These are phyloP conservation scores for Ceratocystis harringtonii DNA, from an alignment of 2,329 filamentous ascomycete genomes.

Conservation along the genomic window DNA sequence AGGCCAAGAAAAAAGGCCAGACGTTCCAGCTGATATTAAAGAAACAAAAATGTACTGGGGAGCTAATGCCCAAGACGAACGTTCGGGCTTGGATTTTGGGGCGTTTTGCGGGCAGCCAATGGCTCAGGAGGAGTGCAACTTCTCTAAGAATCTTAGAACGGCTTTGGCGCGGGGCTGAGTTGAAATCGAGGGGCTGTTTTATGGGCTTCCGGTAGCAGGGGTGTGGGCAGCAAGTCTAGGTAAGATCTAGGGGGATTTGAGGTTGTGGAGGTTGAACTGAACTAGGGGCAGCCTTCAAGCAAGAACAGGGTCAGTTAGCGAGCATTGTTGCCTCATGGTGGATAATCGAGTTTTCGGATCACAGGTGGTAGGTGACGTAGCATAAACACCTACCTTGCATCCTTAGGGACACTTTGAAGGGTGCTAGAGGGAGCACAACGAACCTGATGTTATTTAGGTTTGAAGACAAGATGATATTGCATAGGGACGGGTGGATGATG, in stretches of 20 bases:
- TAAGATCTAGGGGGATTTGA: background rate
- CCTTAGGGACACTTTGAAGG: background rate
- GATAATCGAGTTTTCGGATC: background rate
- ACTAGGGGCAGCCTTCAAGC: conserved; percentile 1
- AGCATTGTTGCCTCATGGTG: background rate
- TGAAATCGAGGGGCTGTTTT: conserved; percentile 16
- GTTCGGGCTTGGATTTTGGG: conserved; percentile 2
- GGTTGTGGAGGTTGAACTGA: background rate
- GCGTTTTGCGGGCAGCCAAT: conserved; percentile 1
- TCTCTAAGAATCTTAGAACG: background rate
- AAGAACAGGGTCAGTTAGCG: conserved; percentile 8
- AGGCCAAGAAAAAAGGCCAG: conserved; percentile 3
- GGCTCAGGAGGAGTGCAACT: conserved; percentile 4
- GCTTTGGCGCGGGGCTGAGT: conserved; percentile 17
- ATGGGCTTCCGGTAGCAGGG: conserved; percentile 6
- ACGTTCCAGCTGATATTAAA: conserved; percentile 7
- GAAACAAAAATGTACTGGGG: conserved; percentile 11
- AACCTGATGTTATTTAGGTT: background rate
- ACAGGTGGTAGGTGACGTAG: conserved; percentile 1
- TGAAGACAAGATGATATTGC: background rate
- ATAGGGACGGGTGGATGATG: background rate
- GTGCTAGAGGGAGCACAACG: background rate
- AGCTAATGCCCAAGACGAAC: conserved; percentile 12
- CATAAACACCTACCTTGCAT: background rate
- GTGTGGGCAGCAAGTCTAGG: background rate